Percentiles rank a stretch among this genome's conserved stretches.
Evolutionary conservation across 1,284 basidiomycete genomes (phyloP).

Genomic region (Neotropicomus parvogracilis): DNA sequence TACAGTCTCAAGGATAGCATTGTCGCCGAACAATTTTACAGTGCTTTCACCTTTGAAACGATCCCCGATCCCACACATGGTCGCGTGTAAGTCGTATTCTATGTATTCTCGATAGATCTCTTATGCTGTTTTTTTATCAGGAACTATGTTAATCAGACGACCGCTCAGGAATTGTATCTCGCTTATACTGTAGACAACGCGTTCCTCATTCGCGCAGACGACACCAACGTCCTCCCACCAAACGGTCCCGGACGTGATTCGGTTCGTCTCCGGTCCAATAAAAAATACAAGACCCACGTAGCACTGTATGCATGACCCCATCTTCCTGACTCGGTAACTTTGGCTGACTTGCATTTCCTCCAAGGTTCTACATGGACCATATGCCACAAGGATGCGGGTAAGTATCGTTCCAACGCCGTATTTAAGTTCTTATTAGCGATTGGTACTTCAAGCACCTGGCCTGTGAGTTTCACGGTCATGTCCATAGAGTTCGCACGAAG

Average conservation of each 20-base stretch:
- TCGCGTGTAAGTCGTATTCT: slow-evolving; percentile 38
- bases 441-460: slow-evolving; percentile 44
- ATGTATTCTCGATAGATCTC: not conserved
- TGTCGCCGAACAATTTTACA: slow-evolving; percentile 42
- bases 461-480: slow-evolving; percentile 20
- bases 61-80: slow-evolving; percentile 47
- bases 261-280: slow-evolving; percentile 51
- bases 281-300: slow-evolving; percentile 50
- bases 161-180: slow-evolving; percentile 44
- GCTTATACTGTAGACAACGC: slow-evolving; percentile 44
- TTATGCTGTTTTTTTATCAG: slow-evolving; percentile 29
- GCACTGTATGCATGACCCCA: slow-evolving; percentile 55
- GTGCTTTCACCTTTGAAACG: slow-evolving; percentile 42
- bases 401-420: slow-evolving; percentile 24
- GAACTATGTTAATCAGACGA: slow-evolving; percentile 49
- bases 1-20: slow-evolving; percentile 40
- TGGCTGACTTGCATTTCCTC: slow-evolving; percentile 4
- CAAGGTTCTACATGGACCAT: slow-evolving; percentile 37
- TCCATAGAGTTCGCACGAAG: not conserved
- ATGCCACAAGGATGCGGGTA: slow-evolving; percentile 67
- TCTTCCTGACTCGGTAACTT: too few relatives aligned
- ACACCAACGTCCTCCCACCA: slow-evolving; percentile 41
- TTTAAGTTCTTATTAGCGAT: not conserved
- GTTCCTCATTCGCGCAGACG: slow-evolving; percentile 55
- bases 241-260: slow-evolving; percentile 56